phyloP scores from a whole-genome alignment of 495 filamentous ascomycete genomes.

The Cercophora newfieldiana region DNA sequence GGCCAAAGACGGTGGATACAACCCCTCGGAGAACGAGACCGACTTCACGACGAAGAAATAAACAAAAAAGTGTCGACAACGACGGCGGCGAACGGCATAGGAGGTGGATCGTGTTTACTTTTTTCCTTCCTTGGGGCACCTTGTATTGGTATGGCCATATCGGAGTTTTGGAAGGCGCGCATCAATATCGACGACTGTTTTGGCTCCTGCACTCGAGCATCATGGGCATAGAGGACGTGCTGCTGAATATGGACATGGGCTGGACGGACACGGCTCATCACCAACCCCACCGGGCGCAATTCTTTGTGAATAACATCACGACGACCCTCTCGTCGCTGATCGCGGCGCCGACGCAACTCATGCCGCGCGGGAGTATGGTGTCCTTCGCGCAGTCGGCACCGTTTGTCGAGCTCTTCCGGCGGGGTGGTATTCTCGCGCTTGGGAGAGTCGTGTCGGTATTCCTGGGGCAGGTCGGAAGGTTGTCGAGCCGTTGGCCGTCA shows the following conservation, averaged over 20 bases:
- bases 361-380: not conserved
- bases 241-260: not conserved
- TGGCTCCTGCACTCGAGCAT: not conserved
- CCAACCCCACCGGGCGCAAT: not conserved
- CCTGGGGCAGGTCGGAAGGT: not conserved
- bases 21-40: conserved; percentile 61
- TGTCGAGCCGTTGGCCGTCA: not conserved
- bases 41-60: conserved; percentile 75
- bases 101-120: not conserved
- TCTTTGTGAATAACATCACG: conserved; percentile 1
- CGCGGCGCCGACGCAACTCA: not conserved
- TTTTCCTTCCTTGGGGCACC: not conserved
- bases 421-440: not conserved
- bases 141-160: not conserved
- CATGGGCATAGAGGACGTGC: conserved; percentile 1
- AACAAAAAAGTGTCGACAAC: not conserved
- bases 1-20: conserved; percentile 52
- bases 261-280: not conserved
- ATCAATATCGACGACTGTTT: not conserved
- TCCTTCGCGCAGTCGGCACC: conserved; percentile 9
- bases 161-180: not conserved
- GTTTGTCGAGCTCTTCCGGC: not conserved
- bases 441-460: not conserved
- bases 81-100: not conserved
- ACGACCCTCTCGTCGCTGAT: conserved; percentile 1